A percentile compares a stretch with the other conserved stretches of the same genome.
Conservation (phyloP, 2,329 filamentous ascomycete species). For the Aspergillus costaricaensis region DNA sequence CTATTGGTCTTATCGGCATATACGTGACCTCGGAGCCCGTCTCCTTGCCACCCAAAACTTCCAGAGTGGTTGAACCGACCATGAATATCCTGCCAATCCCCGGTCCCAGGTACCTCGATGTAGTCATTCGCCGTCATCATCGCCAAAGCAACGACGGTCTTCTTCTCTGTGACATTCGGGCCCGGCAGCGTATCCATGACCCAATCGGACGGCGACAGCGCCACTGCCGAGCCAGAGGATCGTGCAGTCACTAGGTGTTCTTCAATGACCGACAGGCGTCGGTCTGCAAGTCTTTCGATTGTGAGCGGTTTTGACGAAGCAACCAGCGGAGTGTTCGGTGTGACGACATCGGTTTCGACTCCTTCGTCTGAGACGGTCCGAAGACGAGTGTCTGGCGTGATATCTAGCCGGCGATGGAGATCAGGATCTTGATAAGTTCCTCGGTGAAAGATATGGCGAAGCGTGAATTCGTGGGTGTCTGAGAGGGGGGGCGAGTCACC, state of each 20-base stretch:
- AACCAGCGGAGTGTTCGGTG: slow-evolving; percentile 55
- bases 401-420: slow-evolving; percentile 75
- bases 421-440: slow-evolving; percentile 76
- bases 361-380: slow-evolving; percentile 44
- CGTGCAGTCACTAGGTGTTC: slow-evolving; percentile 73
- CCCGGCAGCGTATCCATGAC: slow-evolving; percentile 74
- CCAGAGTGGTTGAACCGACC: slow-evolving; percentile 79
- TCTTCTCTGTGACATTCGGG: slow-evolving; percentile 82
- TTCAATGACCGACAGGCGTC: slow-evolving; percentile 74
- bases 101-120: slow-evolving; percentile 67
- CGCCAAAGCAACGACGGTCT: slow-evolving; percentile 80
- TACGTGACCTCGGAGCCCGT: slow-evolving; percentile 88
- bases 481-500: slow-evolving; percentile 21
- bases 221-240: slow-evolving; percentile 65
- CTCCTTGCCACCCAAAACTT: slow-evolving; percentile 89
- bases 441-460: slow-evolving; percentile 92
- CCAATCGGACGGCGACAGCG: slow-evolving; percentile 76
- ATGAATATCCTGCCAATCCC: slow-evolving; percentile 82
- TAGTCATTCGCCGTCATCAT: slow-evolving; percentile 91
- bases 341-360: slow-evolving; percentile 42
- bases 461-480: slow-evolving; percentile 43
- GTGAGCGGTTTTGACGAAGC: slow-evolving; percentile 65
- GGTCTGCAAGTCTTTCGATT: slow-evolving; percentile 81
- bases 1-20: slow-evolving; percentile 84
- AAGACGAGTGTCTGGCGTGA: slow-evolving; percentile 63